Percentiles rank a stretch among this genome's conserved stretches.
These are phyloP conservation scores for Cryptococcus maquisensis DNA, from an alignment of 1,284 basidiomycete genomes.

Conservation along the genomic window DNA sequence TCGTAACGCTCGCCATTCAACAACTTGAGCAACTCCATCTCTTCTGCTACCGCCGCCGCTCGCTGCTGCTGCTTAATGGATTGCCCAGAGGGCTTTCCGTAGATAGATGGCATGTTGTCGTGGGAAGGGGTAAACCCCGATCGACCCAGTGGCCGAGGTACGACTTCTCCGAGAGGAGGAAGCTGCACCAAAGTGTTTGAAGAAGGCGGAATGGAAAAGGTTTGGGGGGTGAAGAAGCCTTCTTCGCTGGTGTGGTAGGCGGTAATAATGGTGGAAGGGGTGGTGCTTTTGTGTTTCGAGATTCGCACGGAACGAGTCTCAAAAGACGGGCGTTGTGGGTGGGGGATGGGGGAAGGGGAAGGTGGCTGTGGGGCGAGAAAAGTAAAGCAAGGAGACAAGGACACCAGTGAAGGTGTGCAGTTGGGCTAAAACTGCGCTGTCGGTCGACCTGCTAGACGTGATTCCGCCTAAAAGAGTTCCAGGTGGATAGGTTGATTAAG, in stretches of 20 bases:
- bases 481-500: background rate
- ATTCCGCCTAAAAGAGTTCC: background rate
- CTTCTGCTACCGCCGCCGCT: background rate
- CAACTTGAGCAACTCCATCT: conserved; percentile 13
- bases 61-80: background rate
- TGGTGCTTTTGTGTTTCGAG: background rate
- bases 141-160: conserved; percentile 19
- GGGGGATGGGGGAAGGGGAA: background rate
- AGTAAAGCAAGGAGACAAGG: conserved; percentile 13
- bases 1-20: conserved; percentile 9
- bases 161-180: conserved; percentile 14
- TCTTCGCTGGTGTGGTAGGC: background rate
- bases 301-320: background rate
- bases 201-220: background rate
- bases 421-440: conserved; percentile 2
- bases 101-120: conserved; percentile 20
- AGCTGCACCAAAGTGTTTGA: background rate
- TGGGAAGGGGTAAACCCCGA: conserved; percentile 5
- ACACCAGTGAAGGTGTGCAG: conserved; percentile 20
- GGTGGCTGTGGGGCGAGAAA: background rate
- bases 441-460: conserved; percentile 12
- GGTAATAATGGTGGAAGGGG: background rate
- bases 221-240: background rate
- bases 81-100: conserved; percentile 13
- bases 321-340: background rate